These are phyloP conservation scores for Pinus taeda DNA, from an alignment of 75 land plant genomes.

Conservation along the genomic window DNA sequence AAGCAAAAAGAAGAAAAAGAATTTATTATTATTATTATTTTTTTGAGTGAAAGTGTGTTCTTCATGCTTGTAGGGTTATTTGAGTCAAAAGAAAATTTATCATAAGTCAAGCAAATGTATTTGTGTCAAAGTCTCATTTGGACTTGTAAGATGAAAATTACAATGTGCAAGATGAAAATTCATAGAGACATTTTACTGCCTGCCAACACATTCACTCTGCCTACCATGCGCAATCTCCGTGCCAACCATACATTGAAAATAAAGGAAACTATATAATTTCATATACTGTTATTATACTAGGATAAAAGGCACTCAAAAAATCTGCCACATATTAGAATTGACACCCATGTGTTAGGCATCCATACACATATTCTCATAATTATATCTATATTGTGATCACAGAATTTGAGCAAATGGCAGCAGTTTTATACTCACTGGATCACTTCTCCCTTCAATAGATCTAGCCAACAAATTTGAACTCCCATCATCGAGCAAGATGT, in stretches of 20 bases:
- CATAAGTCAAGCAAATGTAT: no score
- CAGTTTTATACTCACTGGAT: slow-evolving; percentile 60
- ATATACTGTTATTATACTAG: background rate
- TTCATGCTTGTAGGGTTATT: no score
- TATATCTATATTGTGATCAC: background rate
- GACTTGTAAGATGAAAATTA: background rate
- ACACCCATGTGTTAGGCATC: background rate
- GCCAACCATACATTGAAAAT: background rate
- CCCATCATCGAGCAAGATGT: slow-evolving; percentile 96
- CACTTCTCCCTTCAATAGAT: slow-evolving; percentile 81
- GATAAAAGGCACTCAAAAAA: background rate
- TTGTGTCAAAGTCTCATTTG: no score
- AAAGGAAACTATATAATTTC: background rate
- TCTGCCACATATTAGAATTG: background rate
- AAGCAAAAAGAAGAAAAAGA: no score
- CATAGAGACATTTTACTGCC: background rate
- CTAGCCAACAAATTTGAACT: slow-evolving; percentile 74
- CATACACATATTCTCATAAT: background rate
- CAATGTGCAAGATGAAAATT: background rate
- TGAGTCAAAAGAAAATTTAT: no score
- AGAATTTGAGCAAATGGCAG: background rate
- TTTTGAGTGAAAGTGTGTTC: no score
- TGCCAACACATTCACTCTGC: background rate
- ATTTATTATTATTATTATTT: no score
- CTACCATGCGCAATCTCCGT: background rate